These are phyloP conservation scores for Euptelea pleiosperma DNA, from an alignment of 164 flowering plant genomes.

Conservation along the genomic window DNA sequence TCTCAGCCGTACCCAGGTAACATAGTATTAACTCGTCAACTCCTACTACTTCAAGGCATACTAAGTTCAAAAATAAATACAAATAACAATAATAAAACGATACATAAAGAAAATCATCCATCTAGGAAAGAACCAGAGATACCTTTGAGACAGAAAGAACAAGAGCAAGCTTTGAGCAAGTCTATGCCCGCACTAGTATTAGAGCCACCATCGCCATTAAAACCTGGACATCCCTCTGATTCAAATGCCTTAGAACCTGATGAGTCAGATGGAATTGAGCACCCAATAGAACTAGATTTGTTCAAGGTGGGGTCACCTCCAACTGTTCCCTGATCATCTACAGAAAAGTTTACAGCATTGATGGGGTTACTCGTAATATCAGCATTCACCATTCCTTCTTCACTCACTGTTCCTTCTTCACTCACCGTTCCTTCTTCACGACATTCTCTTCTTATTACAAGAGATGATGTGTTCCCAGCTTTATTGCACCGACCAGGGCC, in stretches of 20 bases:
- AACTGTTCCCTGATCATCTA: constrained; percentile 12
- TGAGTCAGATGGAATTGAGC: constrained; percentile 33
- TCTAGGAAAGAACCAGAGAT: constrained; percentile 7
- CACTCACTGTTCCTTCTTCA: constrained; percentile 18
- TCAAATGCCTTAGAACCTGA: constrained; percentile 32
- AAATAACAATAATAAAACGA: constrained; percentile 2
- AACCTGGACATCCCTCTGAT: constrained; percentile 34
- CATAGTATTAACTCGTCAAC: background rate
- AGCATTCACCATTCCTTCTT: constrained; percentile 5
- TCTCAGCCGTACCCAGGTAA: too few relatives aligned
- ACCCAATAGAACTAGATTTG: constrained; percentile 29
- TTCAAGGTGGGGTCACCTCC: constrained; percentile 27
- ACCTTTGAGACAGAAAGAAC: constrained; percentile 92
- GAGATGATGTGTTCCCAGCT: constrained; percentile 6
- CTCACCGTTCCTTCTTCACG: constrained; percentile 13
- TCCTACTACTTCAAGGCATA: background rate
- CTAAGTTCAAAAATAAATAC: background rate
- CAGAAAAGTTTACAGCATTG: too few relatives aligned
- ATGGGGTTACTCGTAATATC: background rate
- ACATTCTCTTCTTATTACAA: constrained; percentile 4
- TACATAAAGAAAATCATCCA: background rate
- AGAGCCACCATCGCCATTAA: constrained; percentile 24
- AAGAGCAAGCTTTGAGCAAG: constrained; percentile 57
- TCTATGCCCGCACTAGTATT: constrained; percentile 28
- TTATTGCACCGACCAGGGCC: constrained; percentile 13